Evolutionary conservation across 306 rosid species (phyloP), one percentile per base, ranked within the genome.

Genomic region (Prosopis cineraria): DNA sequence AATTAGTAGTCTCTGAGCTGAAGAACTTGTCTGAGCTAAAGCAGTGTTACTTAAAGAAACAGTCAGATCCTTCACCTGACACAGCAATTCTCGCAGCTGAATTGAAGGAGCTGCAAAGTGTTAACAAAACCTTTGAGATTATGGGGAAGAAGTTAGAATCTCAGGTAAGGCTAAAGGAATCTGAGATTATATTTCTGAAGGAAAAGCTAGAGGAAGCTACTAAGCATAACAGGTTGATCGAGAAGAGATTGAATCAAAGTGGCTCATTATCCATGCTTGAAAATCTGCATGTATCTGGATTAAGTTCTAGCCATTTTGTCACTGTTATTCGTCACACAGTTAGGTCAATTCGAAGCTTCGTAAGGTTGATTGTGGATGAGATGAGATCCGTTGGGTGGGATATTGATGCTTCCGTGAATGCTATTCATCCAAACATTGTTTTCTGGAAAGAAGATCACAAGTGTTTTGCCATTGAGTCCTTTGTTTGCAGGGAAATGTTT

Each of bases 1-100:
- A 68, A 45, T 68, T 67, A 40, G 72, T 91, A 6, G 89, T 95
- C 22, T 72, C 80, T 0, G 97, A 88, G 80, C 77, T 95, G 86
- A 89, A 85, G 85, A 85, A 55, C 36, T 83, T 95, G 85, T 95
- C 98, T 1, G 98, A 95, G 84, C 41, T 95, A 3, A 95, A 95
- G 72, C 90, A 90, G 58, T 79, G 97, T 72, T 91, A 83, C 85
- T 68, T 92, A 39, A 95, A 95, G 70, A 90, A 85, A 59, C 93
- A 95, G 79, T 88, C 83, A 11, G 97, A 91, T 83, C 89, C 92
- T 84, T 83, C 82, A 1, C 96, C 97, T 0, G 88, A 90, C 83
- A 83, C 16, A 0, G 82, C 90, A 0, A 68, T 95, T 62, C 66
- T 87, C 1, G 74, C 10, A 39, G 98, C 99, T 1, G 98, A 95